phyloP scores from a whole-genome alignment of 768 basidiomycete species.

The Candolleomyces efflorescens region DNA sequence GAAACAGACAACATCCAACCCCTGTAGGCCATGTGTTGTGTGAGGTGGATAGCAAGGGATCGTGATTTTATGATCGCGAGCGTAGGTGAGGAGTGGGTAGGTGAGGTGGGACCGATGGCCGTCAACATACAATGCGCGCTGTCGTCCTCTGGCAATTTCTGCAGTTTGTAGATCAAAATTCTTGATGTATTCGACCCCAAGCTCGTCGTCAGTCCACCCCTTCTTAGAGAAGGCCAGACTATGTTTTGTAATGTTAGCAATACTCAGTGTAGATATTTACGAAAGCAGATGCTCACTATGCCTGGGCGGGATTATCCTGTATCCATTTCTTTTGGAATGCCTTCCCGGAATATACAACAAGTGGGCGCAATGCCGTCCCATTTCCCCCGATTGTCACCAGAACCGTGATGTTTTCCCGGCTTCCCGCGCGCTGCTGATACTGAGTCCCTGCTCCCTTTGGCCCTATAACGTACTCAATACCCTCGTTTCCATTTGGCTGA shows the following conservation, averaged over 20 bases:
- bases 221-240: conserved; percentile 29
- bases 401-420: conserved; percentile 30
- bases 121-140: no score
- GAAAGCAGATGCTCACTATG: conserved; percentile 26
- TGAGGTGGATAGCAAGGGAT: no score
- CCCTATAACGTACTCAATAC: conserved; percentile 26
- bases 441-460: conserved; percentile 16
- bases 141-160: no score
- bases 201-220: conserved; percentile 34
- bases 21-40: no score
- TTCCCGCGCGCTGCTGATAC: conserved; percentile 25
- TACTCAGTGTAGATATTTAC: no score
- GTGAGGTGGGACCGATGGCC: no score
- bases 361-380: conserved; percentile 31
- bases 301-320: conserved; percentile 35
- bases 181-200: conserved; percentile 34
- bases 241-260: conserved; percentile 5
- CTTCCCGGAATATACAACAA: conserved; percentile 37
- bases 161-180: conserved; percentile 36
- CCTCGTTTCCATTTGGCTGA: conserved; percentile 14
- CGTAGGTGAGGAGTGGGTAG: no score
- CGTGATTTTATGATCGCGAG: no score
- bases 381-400: conserved; percentile 33
- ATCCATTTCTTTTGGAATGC: conserved; percentile 31
- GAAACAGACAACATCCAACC: no score